phyloP scores from a whole-genome alignment of 2,329 filamentous ascomycete genomes.

The Colletotrichum simmondsii region DNA sequence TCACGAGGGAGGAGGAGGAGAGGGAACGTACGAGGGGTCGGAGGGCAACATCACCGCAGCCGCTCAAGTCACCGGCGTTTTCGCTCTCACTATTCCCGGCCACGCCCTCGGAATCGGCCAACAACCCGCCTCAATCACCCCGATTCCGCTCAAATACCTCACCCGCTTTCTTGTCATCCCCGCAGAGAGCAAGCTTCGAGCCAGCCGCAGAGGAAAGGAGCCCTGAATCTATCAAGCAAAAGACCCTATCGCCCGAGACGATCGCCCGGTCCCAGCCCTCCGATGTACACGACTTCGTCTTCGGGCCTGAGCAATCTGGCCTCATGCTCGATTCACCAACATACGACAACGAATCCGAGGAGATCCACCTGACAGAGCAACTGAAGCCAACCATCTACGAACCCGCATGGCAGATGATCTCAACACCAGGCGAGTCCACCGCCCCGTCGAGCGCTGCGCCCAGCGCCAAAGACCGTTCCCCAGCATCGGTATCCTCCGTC shows the following conservation, averaged over 20 bases:
- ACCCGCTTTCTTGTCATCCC: slow-evolving; percentile 59
- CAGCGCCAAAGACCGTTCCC: slow-evolving; percentile 44
- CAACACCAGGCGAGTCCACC: slow-evolving; percentile 43
- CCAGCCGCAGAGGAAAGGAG: not conserved
- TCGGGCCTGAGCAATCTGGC: slow-evolving; percentile 48
- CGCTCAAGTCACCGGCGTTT: slow-evolving; percentile 40
- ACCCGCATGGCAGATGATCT: slow-evolving; percentile 61
- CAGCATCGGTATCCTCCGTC: slow-evolving; percentile 46
- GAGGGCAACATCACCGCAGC: slow-evolving; percentile 62
- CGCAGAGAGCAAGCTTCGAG: slow-evolving; percentile 49
- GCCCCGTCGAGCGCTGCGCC: slow-evolving; percentile 38
- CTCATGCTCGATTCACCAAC: slow-evolving; percentile 56
- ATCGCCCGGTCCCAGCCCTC: not conserved
- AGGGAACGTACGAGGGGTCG: slow-evolving; percentile 45
- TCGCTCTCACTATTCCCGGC: slow-evolving; percentile 57
- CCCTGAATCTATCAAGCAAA: slow-evolving; percentile 1
- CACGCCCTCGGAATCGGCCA: slow-evolving; percentile 38
- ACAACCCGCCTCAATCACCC: slow-evolving; percentile 47
- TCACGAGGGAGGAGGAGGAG: slow-evolving; percentile 50
- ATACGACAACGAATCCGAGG: slow-evolving; percentile 38
- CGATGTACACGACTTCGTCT: slow-evolving; percentile 37
- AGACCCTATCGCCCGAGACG: slow-evolving; percentile 3
- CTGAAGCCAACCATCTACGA: slow-evolving; percentile 51
- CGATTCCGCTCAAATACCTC: slow-evolving; percentile 65
- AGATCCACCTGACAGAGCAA: slow-evolving; percentile 42